phyloP scores from a whole-genome alignment of 2,329 filamentous ascomycete species.

The Fusarium sp. region DNA sequence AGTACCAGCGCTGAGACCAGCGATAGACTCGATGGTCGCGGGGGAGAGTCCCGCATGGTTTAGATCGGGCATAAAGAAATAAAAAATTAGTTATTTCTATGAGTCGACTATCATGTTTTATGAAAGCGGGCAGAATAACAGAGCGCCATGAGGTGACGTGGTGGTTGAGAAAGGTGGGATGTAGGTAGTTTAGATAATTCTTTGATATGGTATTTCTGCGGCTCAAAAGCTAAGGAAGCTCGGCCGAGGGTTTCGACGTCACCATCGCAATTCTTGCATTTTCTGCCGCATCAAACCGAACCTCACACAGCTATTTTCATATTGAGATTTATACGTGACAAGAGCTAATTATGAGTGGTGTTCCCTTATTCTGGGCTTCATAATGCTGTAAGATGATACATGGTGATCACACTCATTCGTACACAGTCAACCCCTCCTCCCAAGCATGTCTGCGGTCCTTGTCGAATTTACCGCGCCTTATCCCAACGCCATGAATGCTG shows the following conservation, averaged over 20 bases:
- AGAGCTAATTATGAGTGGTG: constrained; percentile 44
- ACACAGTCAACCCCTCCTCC: constrained; percentile 42
- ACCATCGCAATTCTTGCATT: constrained; percentile 17
- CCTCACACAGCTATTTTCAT: neutral
- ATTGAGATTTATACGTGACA: neutral
- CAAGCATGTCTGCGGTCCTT: constrained; percentile 35
- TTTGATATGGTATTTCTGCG: constrained; percentile 35
- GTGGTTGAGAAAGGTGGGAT: neutral
- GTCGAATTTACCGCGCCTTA: constrained; percentile 34
- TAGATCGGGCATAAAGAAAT: constrained; percentile 60
- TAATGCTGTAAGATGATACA: constrained; percentile 46
- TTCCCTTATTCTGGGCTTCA: constrained; percentile 30
- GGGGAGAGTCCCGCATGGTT: constrained; percentile 75
- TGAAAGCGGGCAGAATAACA: neutral
- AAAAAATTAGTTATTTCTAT: constrained; percentile 5
- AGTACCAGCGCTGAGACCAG: constrained; percentile 89
- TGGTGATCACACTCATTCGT: constrained; percentile 35
- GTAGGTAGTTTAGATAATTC: constrained; percentile 22
- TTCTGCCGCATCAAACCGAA: constrained; percentile 32
- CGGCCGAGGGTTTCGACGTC: constrained; percentile 37
- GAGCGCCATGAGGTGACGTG: constrained; percentile 4
- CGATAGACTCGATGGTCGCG: constrained; percentile 86
- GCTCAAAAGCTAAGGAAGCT: constrained; percentile 26
- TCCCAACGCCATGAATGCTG: constrained; percentile 49
- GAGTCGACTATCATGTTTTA: constrained; percentile 47